A percentile compares a stretch with the other conserved stretches of the same genome.
These are phyloP conservation scores for Vigna unguiculata DNA, from an alignment of 306 rosid species.

Conservation along the genomic window DNA sequence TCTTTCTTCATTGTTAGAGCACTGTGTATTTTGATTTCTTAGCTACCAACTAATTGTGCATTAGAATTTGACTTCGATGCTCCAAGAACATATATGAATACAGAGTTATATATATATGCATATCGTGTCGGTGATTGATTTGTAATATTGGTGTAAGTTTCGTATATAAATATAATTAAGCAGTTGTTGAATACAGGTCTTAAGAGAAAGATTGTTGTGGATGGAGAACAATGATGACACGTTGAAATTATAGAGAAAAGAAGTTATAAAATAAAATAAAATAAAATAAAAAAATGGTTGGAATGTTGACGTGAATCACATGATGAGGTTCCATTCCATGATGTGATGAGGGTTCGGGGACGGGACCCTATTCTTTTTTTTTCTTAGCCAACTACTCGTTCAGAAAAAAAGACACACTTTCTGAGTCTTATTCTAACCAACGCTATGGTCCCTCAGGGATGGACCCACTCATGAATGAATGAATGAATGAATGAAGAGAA, in stretches of 20 bases:
- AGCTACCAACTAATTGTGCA: slow-evolving; percentile 45
- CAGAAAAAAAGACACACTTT: slow-evolving; percentile 5
- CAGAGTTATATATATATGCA: not conserved
- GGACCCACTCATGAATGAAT: not conserved
- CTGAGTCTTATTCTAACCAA: slow-evolving; percentile 38
- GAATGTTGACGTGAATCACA: slow-evolving; percentile 39
- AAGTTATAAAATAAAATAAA: too few species aligned
- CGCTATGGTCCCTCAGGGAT: slow-evolving; percentile 13
- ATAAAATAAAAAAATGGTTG: not conserved
- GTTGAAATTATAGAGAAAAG: not conserved
- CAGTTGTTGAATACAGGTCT: slow-evolving; percentile 60
- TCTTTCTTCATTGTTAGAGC: not conserved
- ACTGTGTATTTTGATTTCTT: not conserved
- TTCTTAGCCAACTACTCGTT: not conserved
- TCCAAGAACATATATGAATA: not conserved
- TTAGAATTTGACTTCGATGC: slow-evolving; percentile 45
- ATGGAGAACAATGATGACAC: slow-evolving; percentile 34
- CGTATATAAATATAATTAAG: slow-evolving; percentile 31
- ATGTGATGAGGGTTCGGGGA: not conserved
- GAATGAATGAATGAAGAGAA: not conserved
- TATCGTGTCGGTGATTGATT: slow-evolving; percentile 58
- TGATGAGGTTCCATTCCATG: slow-evolving; percentile 8
- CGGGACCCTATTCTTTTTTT: slow-evolving; percentile 18
- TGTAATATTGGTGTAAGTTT: slow-evolving; percentile 15
- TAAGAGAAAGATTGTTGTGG: slow-evolving; percentile 38